Conservation (phyloP, 805 yeast genomes). For the Ogataea angusta region DNA sequence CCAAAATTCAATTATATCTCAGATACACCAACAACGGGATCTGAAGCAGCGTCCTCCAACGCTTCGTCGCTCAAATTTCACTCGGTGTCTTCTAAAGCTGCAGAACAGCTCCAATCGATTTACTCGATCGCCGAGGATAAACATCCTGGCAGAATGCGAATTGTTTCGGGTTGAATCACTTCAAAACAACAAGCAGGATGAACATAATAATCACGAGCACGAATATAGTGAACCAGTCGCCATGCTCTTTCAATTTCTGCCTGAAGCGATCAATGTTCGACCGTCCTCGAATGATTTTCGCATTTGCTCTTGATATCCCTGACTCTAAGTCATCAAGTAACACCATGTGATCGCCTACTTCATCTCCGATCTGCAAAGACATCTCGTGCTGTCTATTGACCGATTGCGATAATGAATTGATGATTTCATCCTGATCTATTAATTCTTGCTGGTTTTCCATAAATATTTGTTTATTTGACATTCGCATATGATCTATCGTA, state of each 20-base stretch:
- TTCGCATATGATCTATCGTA: slow-evolving; percentile 10
- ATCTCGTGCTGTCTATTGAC: slow-evolving; percentile 43
- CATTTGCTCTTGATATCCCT: slow-evolving; percentile 41
- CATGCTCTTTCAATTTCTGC: slow-evolving; percentile 42
- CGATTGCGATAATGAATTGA: slow-evolving; percentile 40
- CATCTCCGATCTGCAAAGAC: slow-evolving; percentile 45
- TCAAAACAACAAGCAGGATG: slow-evolving; percentile 40
- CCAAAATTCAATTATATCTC: slow-evolving; percentile 20
- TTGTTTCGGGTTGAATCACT: slow-evolving; percentile 18
- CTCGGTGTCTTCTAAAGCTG: slow-evolving; percentile 6
- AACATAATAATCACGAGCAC: slow-evolving; percentile 42
- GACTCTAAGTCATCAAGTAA: slow-evolving; percentile 48
- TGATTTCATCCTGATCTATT: slow-evolving; percentile 42
- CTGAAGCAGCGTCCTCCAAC: slow-evolving; percentile 16
- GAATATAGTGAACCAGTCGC: slow-evolving; percentile 47
- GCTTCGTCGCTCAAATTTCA: slow-evolving; percentile 12
- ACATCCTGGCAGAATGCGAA: slow-evolving; percentile 4
- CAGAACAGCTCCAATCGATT: slow-evolving; percentile 9
- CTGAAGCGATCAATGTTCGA: slow-evolving; percentile 38
- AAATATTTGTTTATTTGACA: slow-evolving; percentile 32
- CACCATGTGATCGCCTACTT: slow-evolving; percentile 46
- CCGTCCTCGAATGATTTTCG: slow-evolving; percentile 40
- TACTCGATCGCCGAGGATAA: slow-evolving; percentile 10
- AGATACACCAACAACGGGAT: slow-evolving; percentile 21
- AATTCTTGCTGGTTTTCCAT: slow-evolving; percentile 44